Conservation (phyloP, 2,329 filamentous ascomycete species). For the Orbilia ellipsospora region DNA sequence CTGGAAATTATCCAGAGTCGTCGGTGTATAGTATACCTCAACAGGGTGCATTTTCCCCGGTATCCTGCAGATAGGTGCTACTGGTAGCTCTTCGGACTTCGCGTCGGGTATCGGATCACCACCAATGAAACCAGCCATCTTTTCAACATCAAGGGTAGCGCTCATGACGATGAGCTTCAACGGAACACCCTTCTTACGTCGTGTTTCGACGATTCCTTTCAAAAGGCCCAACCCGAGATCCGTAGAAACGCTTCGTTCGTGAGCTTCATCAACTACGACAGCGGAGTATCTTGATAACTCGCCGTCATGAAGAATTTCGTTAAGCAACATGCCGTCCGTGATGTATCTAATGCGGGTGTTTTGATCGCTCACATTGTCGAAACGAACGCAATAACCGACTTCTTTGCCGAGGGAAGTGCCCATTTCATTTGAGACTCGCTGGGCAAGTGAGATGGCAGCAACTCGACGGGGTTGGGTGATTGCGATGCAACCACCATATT, state of each 20-base stretch:
- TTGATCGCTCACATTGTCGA: conserved; percentile 79
- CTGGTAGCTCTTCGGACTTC: conserved; percentile 19
- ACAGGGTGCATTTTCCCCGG: conserved; percentile 90
- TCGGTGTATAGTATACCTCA: conserved; percentile 77
- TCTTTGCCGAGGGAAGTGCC: conserved; percentile 69
- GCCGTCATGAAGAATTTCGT: conserved; percentile 90
- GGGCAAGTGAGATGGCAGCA: conserved; percentile 88
- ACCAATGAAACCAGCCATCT: conserved; percentile 79
- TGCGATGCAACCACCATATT: conserved; percentile 81
- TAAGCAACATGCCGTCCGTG: conserved; percentile 94
- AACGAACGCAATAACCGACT: conserved; percentile 92
- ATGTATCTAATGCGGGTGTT: conserved; percentile 91
- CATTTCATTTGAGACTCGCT: conserved; percentile 87
- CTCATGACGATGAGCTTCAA: conserved; percentile 97
- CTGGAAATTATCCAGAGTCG: conserved; percentile 81
- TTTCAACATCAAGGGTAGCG: conserved; percentile 89
- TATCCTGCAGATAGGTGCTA: conserved; percentile 70
- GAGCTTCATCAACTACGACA: conserved; percentile 93
- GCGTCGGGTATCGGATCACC: conserved; percentile 27
- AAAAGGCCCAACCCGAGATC: conserved; percentile 91
- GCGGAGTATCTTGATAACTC: conserved; percentile 85
- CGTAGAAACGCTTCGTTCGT: conserved; percentile 94
- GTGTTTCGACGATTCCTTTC: conserved; percentile 73
- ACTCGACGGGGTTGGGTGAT: conserved; percentile 95
- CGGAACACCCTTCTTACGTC: conserved; percentile 64